Percentiles rank a stretch among this genome's conserved stretches.
phyloP scores from a whole-genome alignment of 139 green algal genomes.

The Spirogloea muscicola region DNA sequence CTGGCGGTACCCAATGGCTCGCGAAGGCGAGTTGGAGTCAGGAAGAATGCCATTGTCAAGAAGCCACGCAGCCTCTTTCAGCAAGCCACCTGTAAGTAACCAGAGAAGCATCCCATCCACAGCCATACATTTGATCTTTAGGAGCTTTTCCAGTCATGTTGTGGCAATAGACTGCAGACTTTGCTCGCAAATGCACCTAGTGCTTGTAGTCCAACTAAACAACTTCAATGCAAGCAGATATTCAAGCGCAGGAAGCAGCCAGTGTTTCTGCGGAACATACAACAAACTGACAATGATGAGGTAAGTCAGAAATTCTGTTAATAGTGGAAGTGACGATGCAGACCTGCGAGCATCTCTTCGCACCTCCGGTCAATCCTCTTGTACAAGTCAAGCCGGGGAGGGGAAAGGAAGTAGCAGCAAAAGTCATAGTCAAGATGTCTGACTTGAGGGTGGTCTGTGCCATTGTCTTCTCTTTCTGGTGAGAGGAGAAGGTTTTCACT shows the following conservation, averaged over 20 bases:
- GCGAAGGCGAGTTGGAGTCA: slow-evolving; percentile 11
- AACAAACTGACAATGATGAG: no score
- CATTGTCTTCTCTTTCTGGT: background rate
- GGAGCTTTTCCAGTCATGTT: no score
- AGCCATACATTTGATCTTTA: no score
- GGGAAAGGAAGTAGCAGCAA: slow-evolving; percentile 42
- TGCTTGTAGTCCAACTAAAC: no score
- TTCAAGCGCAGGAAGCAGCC: no score
- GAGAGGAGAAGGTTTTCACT: background rate
- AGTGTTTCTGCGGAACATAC: no score
- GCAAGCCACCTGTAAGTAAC: slow-evolving; percentile 16
- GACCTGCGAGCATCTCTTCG: slow-evolving; percentile 39
- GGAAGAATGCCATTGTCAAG: slow-evolving; percentile 21
- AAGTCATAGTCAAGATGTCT: slow-evolving; percentile 43
- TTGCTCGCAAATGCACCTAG: no score
- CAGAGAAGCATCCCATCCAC: no score
- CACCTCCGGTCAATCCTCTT: slow-evolving; percentile 31
- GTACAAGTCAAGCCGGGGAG: slow-evolving; percentile 36
- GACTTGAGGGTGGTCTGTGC: background rate
- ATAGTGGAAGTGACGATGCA: no score
- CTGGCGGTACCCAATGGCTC: slow-evolving; percentile 47
- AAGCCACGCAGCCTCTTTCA: slow-evolving; percentile 19
- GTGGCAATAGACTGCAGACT: no score
- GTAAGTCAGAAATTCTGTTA: no score
- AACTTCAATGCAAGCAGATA: no score